Evolutionary conservation across 2,329 filamentous ascomycete genomes (phyloP).

Genomic region (Raffaelea ambrosiae): DNA sequence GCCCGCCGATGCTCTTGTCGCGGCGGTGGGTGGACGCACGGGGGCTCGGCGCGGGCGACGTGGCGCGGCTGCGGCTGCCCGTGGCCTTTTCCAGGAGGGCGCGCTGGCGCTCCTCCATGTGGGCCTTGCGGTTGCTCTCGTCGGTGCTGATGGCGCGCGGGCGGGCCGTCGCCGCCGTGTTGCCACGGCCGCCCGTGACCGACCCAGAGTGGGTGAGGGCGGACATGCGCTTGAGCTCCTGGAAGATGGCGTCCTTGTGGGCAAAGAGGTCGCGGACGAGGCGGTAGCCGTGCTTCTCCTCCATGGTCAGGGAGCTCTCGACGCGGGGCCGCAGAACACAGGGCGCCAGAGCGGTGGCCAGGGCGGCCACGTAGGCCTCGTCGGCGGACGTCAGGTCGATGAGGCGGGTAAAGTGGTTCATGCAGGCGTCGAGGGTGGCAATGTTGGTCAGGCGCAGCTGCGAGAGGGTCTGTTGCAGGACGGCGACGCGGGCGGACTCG

Average conservation of each 20-base stretch:
- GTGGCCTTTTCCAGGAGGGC: slow-evolving; percentile 64
- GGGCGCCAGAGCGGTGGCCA: slow-evolving; percentile 69
- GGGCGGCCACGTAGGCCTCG: slow-evolving; percentile 67
- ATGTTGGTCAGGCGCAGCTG: slow-evolving; percentile 95
- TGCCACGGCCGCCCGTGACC: slow-evolving; percentile 27
- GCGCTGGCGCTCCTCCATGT: slow-evolving; percentile 88
- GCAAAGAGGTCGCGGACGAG: slow-evolving; percentile 86
- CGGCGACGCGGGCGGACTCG: slow-evolving; percentile 64
- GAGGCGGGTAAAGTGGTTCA: slow-evolving; percentile 94
- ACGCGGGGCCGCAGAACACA: slow-evolving; percentile 81
- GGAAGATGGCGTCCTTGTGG: slow-evolving; percentile 93
- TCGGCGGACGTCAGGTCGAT: slow-evolving; percentile 96
- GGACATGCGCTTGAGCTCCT: slow-evolving; percentile 86
- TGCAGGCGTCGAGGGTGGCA: slow-evolving; percentile 94
- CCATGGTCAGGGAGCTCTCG: slow-evolving; percentile 87
- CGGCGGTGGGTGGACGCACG: slow-evolving; percentile 51
- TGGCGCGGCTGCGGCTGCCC: slow-evolving; percentile 60
- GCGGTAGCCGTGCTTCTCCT: slow-evolving; percentile 87
- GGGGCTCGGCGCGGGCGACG: slow-evolving; percentile 60
- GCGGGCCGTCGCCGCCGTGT: slow-evolving; percentile 28
- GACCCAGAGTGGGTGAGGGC: slow-evolving; percentile 58
- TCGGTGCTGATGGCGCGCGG: slow-evolving; percentile 88
- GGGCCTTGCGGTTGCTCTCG: slow-evolving; percentile 86
- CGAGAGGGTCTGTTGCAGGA: slow-evolving; percentile 90
- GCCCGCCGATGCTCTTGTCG: slow-evolving; percentile 67